Percentiles rank a stretch among this genome's conserved stretches.
Conservation (phyloP, 805 yeast species). For the Pichia occidentalis region DNA sequence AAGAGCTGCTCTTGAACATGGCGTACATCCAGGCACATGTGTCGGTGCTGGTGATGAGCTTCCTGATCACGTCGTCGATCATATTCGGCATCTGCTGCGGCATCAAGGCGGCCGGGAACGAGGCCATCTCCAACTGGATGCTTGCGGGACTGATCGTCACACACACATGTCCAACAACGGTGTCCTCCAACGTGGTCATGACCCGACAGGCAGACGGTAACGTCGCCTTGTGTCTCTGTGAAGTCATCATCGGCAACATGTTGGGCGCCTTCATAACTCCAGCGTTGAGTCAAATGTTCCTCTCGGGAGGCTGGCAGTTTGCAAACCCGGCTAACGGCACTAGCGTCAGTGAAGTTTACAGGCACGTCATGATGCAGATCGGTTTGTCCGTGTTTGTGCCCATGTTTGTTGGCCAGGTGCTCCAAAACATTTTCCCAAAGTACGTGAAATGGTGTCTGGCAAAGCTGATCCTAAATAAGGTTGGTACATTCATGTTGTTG, state of each 20-base stretch:
- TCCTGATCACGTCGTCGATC: slow-evolving; percentile 43
- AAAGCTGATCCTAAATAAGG: slow-evolving; percentile 56
- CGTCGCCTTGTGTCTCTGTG: slow-evolving; percentile 65
- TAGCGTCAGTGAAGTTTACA: slow-evolving; percentile 53
- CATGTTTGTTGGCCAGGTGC: slow-evolving; percentile 77
- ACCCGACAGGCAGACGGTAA: slow-evolving; percentile 82
- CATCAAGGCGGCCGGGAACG: slow-evolving; percentile 50
- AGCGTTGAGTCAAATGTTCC: slow-evolving; percentile 69
- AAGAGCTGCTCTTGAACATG: slow-evolving; percentile 53
- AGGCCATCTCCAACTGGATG: slow-evolving; percentile 65
- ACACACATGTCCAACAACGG: slow-evolving; percentile 87
- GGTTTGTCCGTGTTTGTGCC: slow-evolving; percentile 80
- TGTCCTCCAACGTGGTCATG: slow-evolving; percentile 89
- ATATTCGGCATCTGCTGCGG: slow-evolving; percentile 71
- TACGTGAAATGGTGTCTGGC: slow-evolving; percentile 55
- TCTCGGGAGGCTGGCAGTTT: slow-evolving; percentile 53
- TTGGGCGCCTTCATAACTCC: slow-evolving; percentile 87
- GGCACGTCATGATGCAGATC: slow-evolving; percentile 77
- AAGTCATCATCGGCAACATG: slow-evolving; percentile 78
- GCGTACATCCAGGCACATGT: slow-evolving; percentile 79
- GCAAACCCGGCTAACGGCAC: slow-evolving; percentile 71
- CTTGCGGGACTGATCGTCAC: slow-evolving; percentile 78
- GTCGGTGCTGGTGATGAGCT: slow-evolving; percentile 59
- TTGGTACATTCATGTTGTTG: slow-evolving; percentile 74
- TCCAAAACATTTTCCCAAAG: slow-evolving; percentile 63